A percentile compares a stretch with the other conserved stretches of the same genome.
phyloP scores from a whole-genome alignment of 495 filamentous ascomycete species.

The Penicillium tannophilum region DNA sequence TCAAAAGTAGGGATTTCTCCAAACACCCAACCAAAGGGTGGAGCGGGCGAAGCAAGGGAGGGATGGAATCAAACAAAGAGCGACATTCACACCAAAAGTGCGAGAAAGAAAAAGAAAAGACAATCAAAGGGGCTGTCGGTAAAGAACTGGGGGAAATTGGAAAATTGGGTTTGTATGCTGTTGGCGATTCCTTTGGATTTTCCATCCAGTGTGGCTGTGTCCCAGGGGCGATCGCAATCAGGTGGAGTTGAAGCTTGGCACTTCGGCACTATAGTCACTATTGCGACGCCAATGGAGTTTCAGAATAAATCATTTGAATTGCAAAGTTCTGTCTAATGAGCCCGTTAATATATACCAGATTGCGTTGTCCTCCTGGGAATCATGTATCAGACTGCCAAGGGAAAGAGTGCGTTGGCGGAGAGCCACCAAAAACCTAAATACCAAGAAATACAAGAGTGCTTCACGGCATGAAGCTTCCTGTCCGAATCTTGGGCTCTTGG shows the following conservation, averaged over 20 bases:
- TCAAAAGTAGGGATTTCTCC: background rate
- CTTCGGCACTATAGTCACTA: background rate
- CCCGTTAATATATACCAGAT: background rate
- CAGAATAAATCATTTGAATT: background rate
- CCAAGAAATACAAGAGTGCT: slow-evolving; percentile 3
- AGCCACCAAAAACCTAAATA: slow-evolving; percentile 4
- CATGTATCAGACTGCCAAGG: background rate
- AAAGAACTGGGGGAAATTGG: background rate
- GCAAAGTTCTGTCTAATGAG: background rate
- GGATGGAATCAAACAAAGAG: slow-evolving; percentile 4
- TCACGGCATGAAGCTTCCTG: background rate
- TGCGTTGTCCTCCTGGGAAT: background rate
- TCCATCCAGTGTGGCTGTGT: background rate
- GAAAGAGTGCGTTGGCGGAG: background rate
- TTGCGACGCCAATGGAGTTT: background rate
- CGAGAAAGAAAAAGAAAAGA: slow-evolving; percentile 2
- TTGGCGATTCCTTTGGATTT: background rate
- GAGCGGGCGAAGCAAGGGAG: slow-evolving; percentile 12
- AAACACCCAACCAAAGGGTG: background rate
- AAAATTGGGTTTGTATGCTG: background rate
- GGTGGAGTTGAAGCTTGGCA: slow-evolving; percentile 15
- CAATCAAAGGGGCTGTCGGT: background rate
- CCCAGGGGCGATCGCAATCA: slow-evolving; percentile 5
- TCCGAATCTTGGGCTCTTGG: slow-evolving; percentile 1
- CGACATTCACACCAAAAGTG: background rate